Evolutionary conservation across 352 stramenopile genomes (phyloP).

Genomic region (Pilasporangium apinafurcum): DNA sequence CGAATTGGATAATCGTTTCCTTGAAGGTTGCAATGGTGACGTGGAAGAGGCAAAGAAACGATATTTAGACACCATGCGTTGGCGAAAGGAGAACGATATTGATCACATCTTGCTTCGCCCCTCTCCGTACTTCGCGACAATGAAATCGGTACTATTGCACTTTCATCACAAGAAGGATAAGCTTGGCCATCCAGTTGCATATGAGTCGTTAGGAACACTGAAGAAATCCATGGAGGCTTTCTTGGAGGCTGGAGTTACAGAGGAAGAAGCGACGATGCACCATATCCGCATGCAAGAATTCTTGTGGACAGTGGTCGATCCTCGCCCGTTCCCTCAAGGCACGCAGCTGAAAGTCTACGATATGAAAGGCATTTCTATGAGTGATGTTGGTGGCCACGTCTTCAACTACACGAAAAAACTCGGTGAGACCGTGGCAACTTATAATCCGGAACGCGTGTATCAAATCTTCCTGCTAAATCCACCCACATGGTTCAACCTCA

Average conservation of each 20-base stretch:
- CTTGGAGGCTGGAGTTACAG: slow-evolving; percentile 39
- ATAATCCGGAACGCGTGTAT: slow-evolving; percentile 71
- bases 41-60: slow-evolving; percentile 61
- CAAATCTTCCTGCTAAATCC: slow-evolving; percentile 74
- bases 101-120: slow-evolving; percentile 62
- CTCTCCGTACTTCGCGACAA: slow-evolving; percentile 41
- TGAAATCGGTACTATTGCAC: slow-evolving; percentile 59
- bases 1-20: slow-evolving; percentile 44
- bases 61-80: slow-evolving; percentile 50
- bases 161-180: slow-evolving; percentile 68
- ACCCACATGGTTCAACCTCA: slow-evolving; percentile 70
- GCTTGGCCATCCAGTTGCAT: slow-evolving; percentile 42
- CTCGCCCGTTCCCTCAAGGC: slow-evolving; percentile 46
- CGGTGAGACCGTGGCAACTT: slow-evolving; percentile 47
- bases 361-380: slow-evolving; percentile 71
- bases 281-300: slow-evolving; percentile 67
- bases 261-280: slow-evolving; percentile 55
- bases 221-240: slow-evolving; percentile 57
- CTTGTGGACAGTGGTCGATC: slow-evolving; percentile 60
- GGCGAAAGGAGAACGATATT: slow-evolving; percentile 63
- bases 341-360: slow-evolving; percentile 71
- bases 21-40: slow-evolving; percentile 64
- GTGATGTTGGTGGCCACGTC: slow-evolving; percentile 58
- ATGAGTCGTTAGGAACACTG: slow-evolving; percentile 54
- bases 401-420: slow-evolving; percentile 69